phyloP scores from a whole-genome alignment of 2,329 filamentous ascomycete species.

The Claviceps sp. region DNA sequence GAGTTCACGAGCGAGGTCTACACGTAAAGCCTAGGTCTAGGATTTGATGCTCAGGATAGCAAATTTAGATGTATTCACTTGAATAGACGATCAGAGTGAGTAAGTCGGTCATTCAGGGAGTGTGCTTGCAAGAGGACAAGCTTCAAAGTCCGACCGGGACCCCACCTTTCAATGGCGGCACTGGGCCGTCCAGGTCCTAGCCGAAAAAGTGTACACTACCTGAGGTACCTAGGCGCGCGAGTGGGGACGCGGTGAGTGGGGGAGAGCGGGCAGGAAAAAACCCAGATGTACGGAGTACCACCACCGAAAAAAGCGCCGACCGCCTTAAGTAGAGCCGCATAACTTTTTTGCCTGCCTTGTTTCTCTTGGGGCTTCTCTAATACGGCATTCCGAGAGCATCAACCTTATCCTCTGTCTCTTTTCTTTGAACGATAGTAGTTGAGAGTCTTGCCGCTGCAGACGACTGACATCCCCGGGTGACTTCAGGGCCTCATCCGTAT shows the following conservation, averaged over 20 bases:
- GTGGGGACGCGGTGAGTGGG: neutral
- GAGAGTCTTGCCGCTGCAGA: neutral
- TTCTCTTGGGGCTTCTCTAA: neutral
- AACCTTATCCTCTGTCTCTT: neutral
- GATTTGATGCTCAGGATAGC: neutral
- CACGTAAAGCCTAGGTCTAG: neutral
- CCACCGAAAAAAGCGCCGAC: constrained; percentile 5
- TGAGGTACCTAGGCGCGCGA: neutral
- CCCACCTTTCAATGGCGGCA: neutral
- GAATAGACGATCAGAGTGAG: no score
- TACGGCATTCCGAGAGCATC: neutral
- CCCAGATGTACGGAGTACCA: neutral
- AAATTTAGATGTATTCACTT: neutral
- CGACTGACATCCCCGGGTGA: neutral
- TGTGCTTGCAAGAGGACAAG: no score
- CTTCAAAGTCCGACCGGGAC: neutral
- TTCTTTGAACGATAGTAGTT: neutral
- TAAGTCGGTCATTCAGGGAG: no score
- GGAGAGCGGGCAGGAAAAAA: neutral
- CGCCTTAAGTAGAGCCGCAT: constrained; percentile 6
- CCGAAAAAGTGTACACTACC: neutral
- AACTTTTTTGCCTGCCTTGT: neutral
- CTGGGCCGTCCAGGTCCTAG: neutral
- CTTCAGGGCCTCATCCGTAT: neutral
- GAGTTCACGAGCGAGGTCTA: neutral